These are phyloP conservation scores for Cryphonectria japonica DNA, from an alignment of 2,329 filamentous ascomycete genomes.

Conservation along the genomic window DNA sequence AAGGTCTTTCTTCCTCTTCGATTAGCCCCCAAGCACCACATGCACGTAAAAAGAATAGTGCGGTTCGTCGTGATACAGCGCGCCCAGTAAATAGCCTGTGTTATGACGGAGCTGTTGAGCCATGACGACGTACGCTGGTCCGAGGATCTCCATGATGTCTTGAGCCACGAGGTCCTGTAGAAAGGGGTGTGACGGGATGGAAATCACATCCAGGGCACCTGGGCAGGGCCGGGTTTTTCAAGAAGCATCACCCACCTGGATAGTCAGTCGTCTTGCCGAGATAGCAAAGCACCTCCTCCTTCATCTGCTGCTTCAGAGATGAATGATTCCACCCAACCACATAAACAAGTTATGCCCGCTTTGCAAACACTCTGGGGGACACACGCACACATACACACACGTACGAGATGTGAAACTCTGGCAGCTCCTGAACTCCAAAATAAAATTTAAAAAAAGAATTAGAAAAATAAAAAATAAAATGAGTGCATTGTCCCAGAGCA, in stretches of 20 bases:
- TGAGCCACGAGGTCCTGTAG: background rate
- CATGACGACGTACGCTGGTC: constrained; percentile 1
- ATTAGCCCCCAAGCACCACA: background rate
- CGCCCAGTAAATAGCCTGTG: background rate
- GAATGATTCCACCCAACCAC: background rate
- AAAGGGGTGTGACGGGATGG: background rate
- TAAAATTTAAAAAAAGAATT: too few species aligned
- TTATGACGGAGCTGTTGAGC: background rate
- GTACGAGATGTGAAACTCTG: background rate
- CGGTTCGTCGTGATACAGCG: background rate
- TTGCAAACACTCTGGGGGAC: background rate
- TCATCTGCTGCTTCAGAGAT: background rate
- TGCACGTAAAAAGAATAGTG: background rate
- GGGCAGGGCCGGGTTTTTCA: background rate
- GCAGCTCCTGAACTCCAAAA: background rate
- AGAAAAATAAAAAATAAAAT: background rate
- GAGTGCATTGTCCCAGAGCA: background rate
- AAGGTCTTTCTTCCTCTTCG: background rate
- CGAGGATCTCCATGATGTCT: background rate
- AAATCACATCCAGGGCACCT: background rate
- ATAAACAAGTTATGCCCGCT: background rate
- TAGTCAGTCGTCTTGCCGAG: too few species aligned
- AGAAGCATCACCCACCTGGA: background rate
- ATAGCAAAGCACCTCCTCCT: background rate
- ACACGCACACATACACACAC: background rate